phyloP scores from a whole-genome alignment of 345 rosid genomes.

The Schrenkiella parvula region DNA sequence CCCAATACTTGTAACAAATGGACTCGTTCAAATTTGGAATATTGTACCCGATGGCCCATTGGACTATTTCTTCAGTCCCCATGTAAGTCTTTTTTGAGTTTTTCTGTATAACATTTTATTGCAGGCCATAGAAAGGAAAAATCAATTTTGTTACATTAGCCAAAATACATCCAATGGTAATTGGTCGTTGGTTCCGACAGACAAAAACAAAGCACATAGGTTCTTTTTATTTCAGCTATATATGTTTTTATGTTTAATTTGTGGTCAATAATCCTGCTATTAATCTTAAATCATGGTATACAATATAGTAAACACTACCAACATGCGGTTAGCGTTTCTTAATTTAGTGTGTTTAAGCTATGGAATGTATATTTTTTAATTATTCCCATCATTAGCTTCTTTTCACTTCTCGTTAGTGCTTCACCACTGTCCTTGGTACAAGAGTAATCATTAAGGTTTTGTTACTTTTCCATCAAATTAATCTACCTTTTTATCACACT shows the following conservation, averaged over 20 bases:
- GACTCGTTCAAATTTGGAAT: not conserved
- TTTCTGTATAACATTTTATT: not conserved
- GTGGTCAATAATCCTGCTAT: not conserved
- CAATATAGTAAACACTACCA: not conserved
- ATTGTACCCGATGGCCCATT: not conserved
- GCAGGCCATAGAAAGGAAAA: not conserved
- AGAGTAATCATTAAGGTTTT: slow-evolving; percentile 5
- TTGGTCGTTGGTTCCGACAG: not conserved
- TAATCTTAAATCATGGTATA: not conserved
- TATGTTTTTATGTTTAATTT: not conserved
- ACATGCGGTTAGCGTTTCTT: not conserved
- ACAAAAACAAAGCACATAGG: not conserved
- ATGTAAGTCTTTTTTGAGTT: not conserved
- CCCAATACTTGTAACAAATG: not conserved
- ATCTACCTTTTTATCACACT: not conserved
- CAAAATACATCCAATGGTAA: not conserved
- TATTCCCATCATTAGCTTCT: not conserved
- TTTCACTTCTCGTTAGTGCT: not conserved
- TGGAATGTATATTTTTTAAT: not conserved
- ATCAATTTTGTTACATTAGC: not conserved
- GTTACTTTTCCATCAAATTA: slow-evolving; percentile 3
- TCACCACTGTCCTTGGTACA: slow-evolving; percentile 14
- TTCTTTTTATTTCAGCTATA: not conserved
- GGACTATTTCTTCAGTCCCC: not conserved
- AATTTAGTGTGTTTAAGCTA: not conserved